Evolutionary conservation across 371 early-diverging fungal species (phyloP), one percentile per base, ranked within the genome.

Genomic region (Mortierella sp.): DNA sequence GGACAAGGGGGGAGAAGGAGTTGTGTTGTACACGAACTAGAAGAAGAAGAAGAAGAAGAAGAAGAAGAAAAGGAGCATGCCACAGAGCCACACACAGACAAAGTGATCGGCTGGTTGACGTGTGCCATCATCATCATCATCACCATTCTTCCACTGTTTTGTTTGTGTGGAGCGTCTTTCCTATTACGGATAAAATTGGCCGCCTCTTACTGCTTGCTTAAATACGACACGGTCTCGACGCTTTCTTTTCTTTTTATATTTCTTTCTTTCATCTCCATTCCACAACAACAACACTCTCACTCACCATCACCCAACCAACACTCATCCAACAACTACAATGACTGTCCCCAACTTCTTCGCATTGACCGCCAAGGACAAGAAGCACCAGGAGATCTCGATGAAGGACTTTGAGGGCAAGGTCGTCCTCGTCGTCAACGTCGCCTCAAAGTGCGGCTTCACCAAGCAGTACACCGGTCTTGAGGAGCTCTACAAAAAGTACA

Each of bases 401-500:
- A 79, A 79, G 42, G 79, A 89, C 73, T 92, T 90, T 38, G 79
- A 90, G 79, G 92, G 91, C 89, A 95, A 97, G 91, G 97, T 96
- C 44, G 94, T 97, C 55, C 91, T 97, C 71, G 89, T 99, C 68
- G 97, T 97, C 80, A 99, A 99, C 90, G 96, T 97, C 50, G 99
- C 99, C 52, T 96, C 96, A 74, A 94, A 97, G 82, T 99, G 99
- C 89, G 98, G 98, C 14, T 96, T 96, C 87, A 97, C 99, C 45
- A 89, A 93, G 28, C 97, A 97, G 88, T 99, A 98, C 90, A 78
- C 88, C 55, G 96, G 95, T 42, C 91, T 99, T 34, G 95, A 96
- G 90, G 84, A 90, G 50, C 90, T 99, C 72, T 91, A 97, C 92
- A 86, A 97, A 72, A 92, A 95, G 82, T 95, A 96, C 90, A 90